A percentile compares a stretch with the other conserved stretches of the same genome.
These are phyloP conservation scores for Inonotus hispidus DNA, from an alignment of 1,284 basidiomycete species.

Conservation along the genomic window DNA sequence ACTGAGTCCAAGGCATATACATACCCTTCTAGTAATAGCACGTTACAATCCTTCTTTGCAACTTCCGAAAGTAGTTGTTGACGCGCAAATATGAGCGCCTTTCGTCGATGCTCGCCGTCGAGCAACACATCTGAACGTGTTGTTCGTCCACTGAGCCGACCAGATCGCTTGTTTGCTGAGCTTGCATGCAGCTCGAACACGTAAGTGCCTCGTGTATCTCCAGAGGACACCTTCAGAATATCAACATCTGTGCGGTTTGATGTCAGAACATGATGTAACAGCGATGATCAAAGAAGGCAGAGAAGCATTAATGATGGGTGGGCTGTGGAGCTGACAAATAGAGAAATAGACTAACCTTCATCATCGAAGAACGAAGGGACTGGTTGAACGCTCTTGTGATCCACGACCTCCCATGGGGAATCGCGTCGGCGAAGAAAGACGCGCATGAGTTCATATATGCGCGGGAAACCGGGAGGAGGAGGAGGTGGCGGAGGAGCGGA, in stretches of 20 bases:
- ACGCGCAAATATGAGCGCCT: slow-evolving; percentile 57
- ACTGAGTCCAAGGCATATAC: slow-evolving; percentile 20
- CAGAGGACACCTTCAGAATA: slow-evolving; percentile 44
- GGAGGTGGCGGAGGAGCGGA: not conserved
- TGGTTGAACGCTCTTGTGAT: slow-evolving; percentile 54
- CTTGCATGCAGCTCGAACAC: slow-evolving; percentile 46
- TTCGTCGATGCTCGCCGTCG: slow-evolving; percentile 25
- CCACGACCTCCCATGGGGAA: slow-evolving; percentile 72
- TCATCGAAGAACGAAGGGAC: slow-evolving; percentile 59
- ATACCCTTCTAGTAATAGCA: slow-evolving; percentile 63
- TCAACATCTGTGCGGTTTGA: slow-evolving; percentile 46
- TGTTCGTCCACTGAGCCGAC: not conserved
- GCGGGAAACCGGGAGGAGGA: slow-evolving; percentile 10
- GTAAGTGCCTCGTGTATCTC: slow-evolving; percentile 53
- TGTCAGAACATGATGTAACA: slow-evolving; percentile 9
- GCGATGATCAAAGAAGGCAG: slow-evolving; percentile 10
- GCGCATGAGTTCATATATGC: slow-evolving; percentile 17
- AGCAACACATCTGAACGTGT: not conserved
- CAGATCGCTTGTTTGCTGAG: not conserved
- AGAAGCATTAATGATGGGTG: slow-evolving; percentile 7
- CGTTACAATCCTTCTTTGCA: slow-evolving; percentile 52
- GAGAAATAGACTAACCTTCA: slow-evolving; percentile 38
- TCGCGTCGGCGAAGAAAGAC: slow-evolving; percentile 27
- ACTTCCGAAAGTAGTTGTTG: slow-evolving; percentile 56
- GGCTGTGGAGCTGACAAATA: not conserved